phyloP scores from a whole-genome alignment of 176 grass and related monocot species.

The Thinopyrum elongatum region DNA sequence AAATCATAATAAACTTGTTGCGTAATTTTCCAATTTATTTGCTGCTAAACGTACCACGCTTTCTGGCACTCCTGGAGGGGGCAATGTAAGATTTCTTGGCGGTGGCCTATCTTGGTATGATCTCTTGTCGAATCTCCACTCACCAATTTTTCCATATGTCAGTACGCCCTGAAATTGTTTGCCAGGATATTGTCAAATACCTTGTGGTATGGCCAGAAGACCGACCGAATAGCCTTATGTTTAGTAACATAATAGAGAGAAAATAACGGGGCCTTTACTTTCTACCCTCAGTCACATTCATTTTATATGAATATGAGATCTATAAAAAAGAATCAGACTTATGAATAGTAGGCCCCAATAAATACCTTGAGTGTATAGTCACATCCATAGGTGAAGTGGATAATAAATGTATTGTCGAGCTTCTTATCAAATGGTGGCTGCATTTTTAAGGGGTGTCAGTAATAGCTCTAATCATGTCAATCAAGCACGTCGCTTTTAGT shows the following conservation, averaged over 20 bases:
- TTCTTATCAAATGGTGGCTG: slow-evolving; percentile 57
- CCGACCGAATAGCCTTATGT: neutral
- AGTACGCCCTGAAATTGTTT: slow-evolving; percentile 59
- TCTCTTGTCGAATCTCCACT: slow-evolving; percentile 93
- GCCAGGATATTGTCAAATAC: neutral
- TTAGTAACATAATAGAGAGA: neutral
- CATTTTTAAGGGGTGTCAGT: neutral
- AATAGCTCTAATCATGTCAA: slow-evolving; percentile 1
- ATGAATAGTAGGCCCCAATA: slow-evolving; percentile 24
- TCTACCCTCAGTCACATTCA: neutral
- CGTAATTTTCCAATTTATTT: slow-evolving; percentile 1
- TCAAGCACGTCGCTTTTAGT: slow-evolving; percentile 6
- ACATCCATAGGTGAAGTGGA: slow-evolving; percentile 90
- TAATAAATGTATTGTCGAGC: slow-evolving; percentile 58
- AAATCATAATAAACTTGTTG: neutral
- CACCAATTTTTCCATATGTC: slow-evolving; percentile 80
- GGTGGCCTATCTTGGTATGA: slow-evolving; percentile 56
- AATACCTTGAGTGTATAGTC: slow-evolving; percentile 90
- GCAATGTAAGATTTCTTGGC: slow-evolving; percentile 81
- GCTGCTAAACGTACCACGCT: slow-evolving; percentile 76
- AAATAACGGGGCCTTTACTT: neutral
- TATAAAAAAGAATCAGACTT: neutral
- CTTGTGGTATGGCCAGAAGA: neutral
- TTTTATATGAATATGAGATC: slow-evolving; percentile 15
- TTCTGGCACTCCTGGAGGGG: slow-evolving; percentile 93